Evolutionary conservation across 176 grass and related monocot species (phyloP), one percentile per base, ranked within the genome.

Genomic region (Saccharum spontaneum): DNA sequence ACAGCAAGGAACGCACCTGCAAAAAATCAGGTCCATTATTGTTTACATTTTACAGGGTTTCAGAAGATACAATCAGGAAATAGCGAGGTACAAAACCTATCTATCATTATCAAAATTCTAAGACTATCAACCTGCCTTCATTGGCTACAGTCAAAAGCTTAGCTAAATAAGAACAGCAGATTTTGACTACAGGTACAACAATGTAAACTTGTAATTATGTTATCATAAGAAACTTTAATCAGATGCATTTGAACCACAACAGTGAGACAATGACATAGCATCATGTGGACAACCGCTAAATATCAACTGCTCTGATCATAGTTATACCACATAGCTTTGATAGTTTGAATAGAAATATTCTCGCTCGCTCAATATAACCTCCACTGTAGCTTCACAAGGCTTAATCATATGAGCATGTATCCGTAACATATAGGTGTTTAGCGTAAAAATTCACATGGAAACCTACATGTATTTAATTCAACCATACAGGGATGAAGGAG

Each of bases 1-100:
- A 95, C 91, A 61, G 71, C 95, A 74, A 98, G 93, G 84, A 98
- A 98, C 30, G 69, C 93, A 71, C 95, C 92, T 95, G 87, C 86
- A 88, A 90, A 59, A 59, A 79, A 64, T 68, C 72, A 89, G 46
- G 22, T 85, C 8, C 12, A 66, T 79, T 50, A 43, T 79, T 83
- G 66, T 85, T 90, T 50, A 81, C 4, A 73, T 44, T 88, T 90
- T 50, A 77, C 4, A 73, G 64, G 77, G 37, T 74, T 75, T 79
- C 18, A 28, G 31, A 40, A 39, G 45, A 78, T 73, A n/a, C 9
- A 83, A 77, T 77, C 59, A 30, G 7, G 36, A 76, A 76, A 67
- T 33, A 85, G 40, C 3, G 9, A 66, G 71, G 46, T 33, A 43
- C 18, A 45, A 18, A 77, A 23, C 6, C 41, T 45, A 85, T 31